Evolutionary conservation across 169 alveolate species (phyloP).

Genomic region (Ophryocystis elektroscirrha): DNA sequence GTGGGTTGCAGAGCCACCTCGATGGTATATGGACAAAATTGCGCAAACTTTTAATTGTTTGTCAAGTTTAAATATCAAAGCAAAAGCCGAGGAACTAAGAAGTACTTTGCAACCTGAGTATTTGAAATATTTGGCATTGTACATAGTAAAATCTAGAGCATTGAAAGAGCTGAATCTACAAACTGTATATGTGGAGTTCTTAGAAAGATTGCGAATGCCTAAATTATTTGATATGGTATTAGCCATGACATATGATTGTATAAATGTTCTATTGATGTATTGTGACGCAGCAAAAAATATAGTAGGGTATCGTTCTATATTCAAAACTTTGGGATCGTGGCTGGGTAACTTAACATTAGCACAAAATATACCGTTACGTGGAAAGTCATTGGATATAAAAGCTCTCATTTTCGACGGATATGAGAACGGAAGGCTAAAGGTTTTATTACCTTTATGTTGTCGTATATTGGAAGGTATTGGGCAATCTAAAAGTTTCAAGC

Average conservation of each 20-base stretch:
- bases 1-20: conserved; percentile 13
- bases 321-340: conserved; percentile 65
- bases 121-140: conserved; percentile 51
- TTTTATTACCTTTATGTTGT: conserved; percentile 58
- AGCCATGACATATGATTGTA: conserved; percentile 52
- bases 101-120: conserved; percentile 37
- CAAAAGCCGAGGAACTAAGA: conserved; percentile 9
- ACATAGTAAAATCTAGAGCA: conserved; percentile 60
- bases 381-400: conserved; percentile 54
- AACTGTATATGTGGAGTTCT: conserved; percentile 46
- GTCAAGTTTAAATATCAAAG: conserved; percentile 7
- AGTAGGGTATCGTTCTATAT: conserved; percentile 48
- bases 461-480: conserved; percentile 42
- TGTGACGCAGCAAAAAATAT: conserved; percentile 44
- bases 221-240: conserved; percentile 37
- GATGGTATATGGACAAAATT: conserved; percentile 8
- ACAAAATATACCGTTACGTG: conserved; percentile 52
- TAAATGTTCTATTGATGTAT: conserved; percentile 40
- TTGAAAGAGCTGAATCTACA: conserved; percentile 63
- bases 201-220: conserved; percentile 43
- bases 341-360: conserved; percentile 56
- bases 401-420: conserved; percentile 47
- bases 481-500: conserved; percentile 43
- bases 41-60: conserved; percentile 12
- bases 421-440: conserved; percentile 37